Conservation (phyloP, 2,329 filamentous ascomycete species). For the Cladophialophora psammophila region DNA sequence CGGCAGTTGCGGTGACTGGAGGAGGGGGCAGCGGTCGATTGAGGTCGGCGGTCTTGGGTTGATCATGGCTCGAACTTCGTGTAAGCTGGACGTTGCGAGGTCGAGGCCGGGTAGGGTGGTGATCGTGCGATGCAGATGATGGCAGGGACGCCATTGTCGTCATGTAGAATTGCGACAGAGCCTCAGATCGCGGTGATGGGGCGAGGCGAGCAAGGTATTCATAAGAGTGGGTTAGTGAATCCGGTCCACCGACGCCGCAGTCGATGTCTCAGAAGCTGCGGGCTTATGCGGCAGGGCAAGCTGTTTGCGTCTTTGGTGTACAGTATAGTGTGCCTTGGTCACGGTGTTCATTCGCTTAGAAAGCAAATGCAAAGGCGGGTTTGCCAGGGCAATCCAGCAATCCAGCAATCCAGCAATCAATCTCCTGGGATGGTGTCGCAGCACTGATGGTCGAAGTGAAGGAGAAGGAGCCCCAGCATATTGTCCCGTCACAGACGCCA, state of each 20-base stretch:
- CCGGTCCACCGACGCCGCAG: slow-evolving; percentile 15
- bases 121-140: slow-evolving; percentile 24
- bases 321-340: background rate
- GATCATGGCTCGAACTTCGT: slow-evolving; percentile 21
- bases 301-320: slow-evolving; percentile 17
- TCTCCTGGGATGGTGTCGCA: slow-evolving; percentile 36
- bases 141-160: slow-evolving; percentile 33
- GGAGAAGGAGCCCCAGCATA: slow-evolving; percentile 30
- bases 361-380: slow-evolving; percentile 8
- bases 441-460: slow-evolving; percentile 24
- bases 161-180: slow-evolving; percentile 6
- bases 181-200: slow-evolving; percentile 16
- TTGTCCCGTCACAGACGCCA: slow-evolving; percentile 29
- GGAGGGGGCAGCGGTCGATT: slow-evolving; percentile 38
- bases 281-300: slow-evolving; percentile 13
- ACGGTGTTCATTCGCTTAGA: slow-evolving; percentile 9
- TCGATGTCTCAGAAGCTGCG: slow-evolving; percentile 19
- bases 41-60: slow-evolving; percentile 30
- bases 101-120: slow-evolving; percentile 22
- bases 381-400: background rate
- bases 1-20: slow-evolving; percentile 32
- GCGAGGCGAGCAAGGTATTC: slow-evolving; percentile 18
- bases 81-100: slow-evolving; percentile 28
- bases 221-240: slow-evolving; percentile 23
- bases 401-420: slow-evolving; percentile 23